Base-by-base conservation (phyloP, 768 basidiomycete species). In the Leccinellum albellum region DNA sequence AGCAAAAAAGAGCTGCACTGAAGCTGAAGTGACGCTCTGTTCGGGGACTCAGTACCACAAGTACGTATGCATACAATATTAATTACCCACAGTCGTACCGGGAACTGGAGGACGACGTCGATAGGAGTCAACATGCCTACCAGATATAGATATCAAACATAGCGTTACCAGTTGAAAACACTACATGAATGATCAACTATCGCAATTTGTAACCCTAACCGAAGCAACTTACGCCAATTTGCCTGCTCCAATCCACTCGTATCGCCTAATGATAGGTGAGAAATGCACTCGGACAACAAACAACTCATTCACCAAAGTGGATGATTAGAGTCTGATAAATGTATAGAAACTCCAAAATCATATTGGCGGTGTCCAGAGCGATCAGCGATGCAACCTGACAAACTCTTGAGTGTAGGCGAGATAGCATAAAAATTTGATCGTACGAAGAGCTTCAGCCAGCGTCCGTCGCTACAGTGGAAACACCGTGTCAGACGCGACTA, bases 1-100 rank as follows among this genome's bases (percentile, higher is more conserved):
- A 14, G 68, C 69, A 49, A 69, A 70, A 50, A 69, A 69, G 28
- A 70, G 32, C 15, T 69, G 68, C 12, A 69, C 68, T 29, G 64
- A 52, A 50, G 69, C 57, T 14, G 69, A 63, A 6, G 70, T 59
- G 26, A 70, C 17, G 12, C 69, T 69, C 68, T 69, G 42, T 51
- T 20, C n/a, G 6, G 7, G 23, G 9, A 29, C 10, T 63, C 8
- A 61, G 46, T 46, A 31, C 3, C 24, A 45, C 21, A 44, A 5
- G 17, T 23, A 54, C 12, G 20, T 6, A 32, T 20, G 9, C 20
- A 40, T 21, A 14, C 17, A 49, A 26, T 24, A 29, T 46, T 6
- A 2, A n/a, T 31, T 20, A 55, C 64, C 24, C 52, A 69, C 68
- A 32, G 69, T 68, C 6, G 68, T 69, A 26, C 47, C 62, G 49